These are phyloP conservation scores for Leishmania major DNA, from an alignment of 208 protist species.

Conservation along the genomic window DNA sequence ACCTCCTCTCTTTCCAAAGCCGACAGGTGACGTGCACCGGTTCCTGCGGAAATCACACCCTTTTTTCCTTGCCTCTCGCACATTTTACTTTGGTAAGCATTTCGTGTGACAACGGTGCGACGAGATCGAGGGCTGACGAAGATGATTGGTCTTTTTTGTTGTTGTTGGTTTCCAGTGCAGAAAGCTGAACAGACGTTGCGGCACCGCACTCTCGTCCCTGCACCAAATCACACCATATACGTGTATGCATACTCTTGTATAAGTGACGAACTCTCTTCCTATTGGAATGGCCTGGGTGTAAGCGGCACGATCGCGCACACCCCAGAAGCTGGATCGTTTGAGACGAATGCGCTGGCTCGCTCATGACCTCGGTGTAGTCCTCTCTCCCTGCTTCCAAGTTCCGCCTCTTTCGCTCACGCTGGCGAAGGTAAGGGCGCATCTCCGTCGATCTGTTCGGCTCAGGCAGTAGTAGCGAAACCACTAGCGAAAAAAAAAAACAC, in stretches of 20 bases:
- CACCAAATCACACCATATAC: background rate
- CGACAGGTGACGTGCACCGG: background rate
- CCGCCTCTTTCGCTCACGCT: background rate
- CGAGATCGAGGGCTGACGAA: background rate
- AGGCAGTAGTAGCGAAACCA: background rate
- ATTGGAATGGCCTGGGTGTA: background rate
- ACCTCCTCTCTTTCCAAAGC: background rate
- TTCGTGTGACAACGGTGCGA: background rate
- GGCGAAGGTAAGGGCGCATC: background rate
- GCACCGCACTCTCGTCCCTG: background rate
- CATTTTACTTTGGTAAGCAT: background rate
- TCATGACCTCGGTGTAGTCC: background rate
- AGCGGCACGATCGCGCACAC: background rate
- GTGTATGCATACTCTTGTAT: background rate
- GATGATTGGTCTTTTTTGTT: background rate
- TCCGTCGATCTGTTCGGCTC: background rate
- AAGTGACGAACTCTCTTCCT: background rate
- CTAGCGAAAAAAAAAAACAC: background rate
- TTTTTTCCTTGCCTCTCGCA: background rate
- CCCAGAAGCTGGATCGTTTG: background rate
- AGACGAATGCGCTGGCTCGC: background rate
- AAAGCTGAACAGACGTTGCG: background rate
- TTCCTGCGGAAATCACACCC: background rate
- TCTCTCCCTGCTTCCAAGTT: background rate
- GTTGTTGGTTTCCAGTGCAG: background rate